Base-by-base conservation (phyloP, 2,329 filamentous ascomycete genomes). In the Exophiala alcalophila region DNA sequence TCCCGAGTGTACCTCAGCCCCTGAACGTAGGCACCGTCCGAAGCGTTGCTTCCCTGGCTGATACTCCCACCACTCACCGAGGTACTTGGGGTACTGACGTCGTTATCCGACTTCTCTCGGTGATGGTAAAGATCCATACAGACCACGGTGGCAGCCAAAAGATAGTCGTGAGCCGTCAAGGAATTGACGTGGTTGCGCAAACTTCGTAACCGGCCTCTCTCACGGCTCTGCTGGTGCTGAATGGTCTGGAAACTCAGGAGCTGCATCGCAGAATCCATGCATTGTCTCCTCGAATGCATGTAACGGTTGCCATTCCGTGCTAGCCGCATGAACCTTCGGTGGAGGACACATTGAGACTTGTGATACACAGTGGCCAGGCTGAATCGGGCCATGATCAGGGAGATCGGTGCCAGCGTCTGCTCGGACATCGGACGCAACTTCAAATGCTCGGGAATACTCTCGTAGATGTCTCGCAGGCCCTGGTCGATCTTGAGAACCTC, bases 291-390 rank as follows among this genome's bases (percentile, higher is more conserved):
- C 2, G 89, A 95, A 59, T 92, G 87, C 6, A 81, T 78, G 59
- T 94, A 97, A 6, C 89, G 78, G 7, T 84, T 72, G 56, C 91
- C 92, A 46, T 85, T 78, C 33, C 85, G 74, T 4, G 89, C 86
- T 46, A 82, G 78, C n/a, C 78, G 73, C 44, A 95, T 76, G 62
- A 92, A 96, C 52, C 89, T 89, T 36, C 89, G 78, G 63, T 98
- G 92, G 26, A 98, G 76, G 15, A 95, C 78, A 57, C 88, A 94
- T 57, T 94, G 76, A 12, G 89, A 85, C 66, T 94, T 95, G 52
- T 94, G 81, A 60, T 89, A 94, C 4, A 96, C 68, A 35, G 92
- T 83, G 49, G 92, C 86, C 21, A 96, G 70, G 43, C 84, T 85
- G 61, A 89, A 90, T 19, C 90, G 81, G 37, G 90, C 84, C 69